Evolutionary conservation across 768 basidiomycete species (phyloP).

Genomic region (Leccinum longicurvipes): DNA sequence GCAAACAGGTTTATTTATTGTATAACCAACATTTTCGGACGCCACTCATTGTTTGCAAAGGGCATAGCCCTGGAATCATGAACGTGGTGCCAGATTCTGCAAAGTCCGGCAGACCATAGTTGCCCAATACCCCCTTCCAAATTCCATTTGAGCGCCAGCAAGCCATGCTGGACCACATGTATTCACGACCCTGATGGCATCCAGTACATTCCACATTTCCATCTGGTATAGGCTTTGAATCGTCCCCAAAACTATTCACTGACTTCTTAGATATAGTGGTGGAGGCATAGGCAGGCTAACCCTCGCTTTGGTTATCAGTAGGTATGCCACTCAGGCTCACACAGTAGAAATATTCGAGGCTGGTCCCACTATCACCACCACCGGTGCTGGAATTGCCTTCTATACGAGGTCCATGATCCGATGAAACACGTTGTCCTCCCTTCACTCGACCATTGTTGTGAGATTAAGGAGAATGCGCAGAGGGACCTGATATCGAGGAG

Average conservation of each 20-base stretch:
- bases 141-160: not conserved
- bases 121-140: not conserved
- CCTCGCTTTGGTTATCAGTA: constrained; percentile 31
- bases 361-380: constrained; percentile 36
- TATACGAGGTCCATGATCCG: constrained; percentile 49
- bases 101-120: not conserved
- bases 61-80: not conserved
- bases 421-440: no score
- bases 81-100: not conserved
- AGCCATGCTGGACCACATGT: not conserved
- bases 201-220: not conserved
- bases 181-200: not conserved
- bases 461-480: no score
- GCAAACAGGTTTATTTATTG: no score
- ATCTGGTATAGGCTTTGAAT: not conserved
- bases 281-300: constrained; percentile 38
- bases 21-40: no score
- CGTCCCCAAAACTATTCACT: not conserved
- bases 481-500: no score
- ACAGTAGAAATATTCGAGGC: constrained; percentile 43
- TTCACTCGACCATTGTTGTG: no score
- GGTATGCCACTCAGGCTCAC: constrained; percentile 20
- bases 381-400: constrained; percentile 45
- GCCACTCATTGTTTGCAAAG: no score
- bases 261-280: constrained; percentile 25